Percentiles rank a stretch among this genome's conserved stretches.
Conservation (phyloP, 805 yeast genomes). For the Teunomyces stri region DNA sequence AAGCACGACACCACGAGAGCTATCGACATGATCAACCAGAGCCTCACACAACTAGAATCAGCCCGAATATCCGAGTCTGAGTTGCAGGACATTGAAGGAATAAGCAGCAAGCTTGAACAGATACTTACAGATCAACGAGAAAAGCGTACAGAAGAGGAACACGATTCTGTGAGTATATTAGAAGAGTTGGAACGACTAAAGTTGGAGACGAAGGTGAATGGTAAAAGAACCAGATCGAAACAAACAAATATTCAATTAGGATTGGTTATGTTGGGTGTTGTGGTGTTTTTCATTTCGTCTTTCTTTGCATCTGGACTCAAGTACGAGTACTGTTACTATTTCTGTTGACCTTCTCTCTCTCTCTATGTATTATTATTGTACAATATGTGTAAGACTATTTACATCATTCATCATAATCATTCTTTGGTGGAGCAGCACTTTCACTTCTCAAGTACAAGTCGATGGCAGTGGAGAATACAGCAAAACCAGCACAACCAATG, state of each 20-base stretch:
- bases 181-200: slow-evolving; percentile 25
- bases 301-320: slow-evolving; percentile 28
- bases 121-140: not conserved
- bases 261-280: slow-evolving; percentile 4
- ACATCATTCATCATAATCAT: slow-evolving; percentile 69
- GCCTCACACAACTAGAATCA: not conserved
- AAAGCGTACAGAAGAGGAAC: not conserved
- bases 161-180: slow-evolving; percentile 8
- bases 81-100: not conserved
- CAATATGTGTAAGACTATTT: slow-evolving; percentile 10
- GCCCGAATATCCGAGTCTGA: not conserved
- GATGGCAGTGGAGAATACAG: slow-evolving; percentile 88
- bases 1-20: not conserved
- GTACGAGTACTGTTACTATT: slow-evolving; percentile 41
- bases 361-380: slow-evolving; percentile 8
- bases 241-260: not conserved
- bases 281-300: slow-evolving; percentile 19
- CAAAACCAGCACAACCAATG: slow-evolving; percentile 96
- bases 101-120: not conserved
- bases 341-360: slow-evolving; percentile 21
- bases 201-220: not conserved
- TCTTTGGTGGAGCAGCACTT: slow-evolving; percentile 75
- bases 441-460: slow-evolving; percentile 86
- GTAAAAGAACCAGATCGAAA: not conserved
- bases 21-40: not conserved